Base-by-base conservation (phyloP, 2,329 filamentous ascomycete genomes). In the Colletotrichum eleusines region DNA sequence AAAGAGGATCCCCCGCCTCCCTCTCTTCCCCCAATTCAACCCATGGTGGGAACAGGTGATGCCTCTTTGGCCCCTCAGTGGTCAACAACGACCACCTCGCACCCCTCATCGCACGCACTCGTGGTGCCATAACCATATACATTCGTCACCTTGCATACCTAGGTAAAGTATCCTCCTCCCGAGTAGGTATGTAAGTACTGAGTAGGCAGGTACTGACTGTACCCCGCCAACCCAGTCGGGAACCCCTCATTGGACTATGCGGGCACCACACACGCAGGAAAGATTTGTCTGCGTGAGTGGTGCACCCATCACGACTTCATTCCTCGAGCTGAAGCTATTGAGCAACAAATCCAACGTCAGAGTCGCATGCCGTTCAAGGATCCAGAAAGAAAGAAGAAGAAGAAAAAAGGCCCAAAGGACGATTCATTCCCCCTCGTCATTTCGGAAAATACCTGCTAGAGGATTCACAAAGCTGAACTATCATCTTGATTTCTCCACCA, bases 291-390 rank as follows among this genome's bases (percentile, higher is more conserved):
- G 57, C 38, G 33, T 8, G 33, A 40, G n/a, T 40, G 67, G 57
- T 38, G 57, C 63, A n/a, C n/a, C n/a, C n/a, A 67, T 68, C 20
- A 68, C 63, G 68, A 71, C 68, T 62, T 71, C 63, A 63, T 35
- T 28, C 48, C 35, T 33, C 28, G n/a, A 28, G 42, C 7, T 20
- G n/a, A 20, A 44, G 63, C 57, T 23, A 42, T 33, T 48, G 40
- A 48, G 31, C 58, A 54, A 35, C 51, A n/a, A 18, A 26, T 50
- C 7, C 31, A 57, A 35, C 18, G 50, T 63, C 20, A 2, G 31
- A 26, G n/a, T 50, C 57, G 40, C n/a, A 31, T 51, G 5, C 40
- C 62, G 23, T 50, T 20, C 48, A n/a, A 55, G 5, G 53, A 66
- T 69, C 20, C 1, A 35, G 38, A 42, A 1, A n/a, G n/a, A n/a